phyloP scores from a whole-genome alignment of 2,329 filamentous ascomycete genomes.

The Penicillium sp. region DNA sequence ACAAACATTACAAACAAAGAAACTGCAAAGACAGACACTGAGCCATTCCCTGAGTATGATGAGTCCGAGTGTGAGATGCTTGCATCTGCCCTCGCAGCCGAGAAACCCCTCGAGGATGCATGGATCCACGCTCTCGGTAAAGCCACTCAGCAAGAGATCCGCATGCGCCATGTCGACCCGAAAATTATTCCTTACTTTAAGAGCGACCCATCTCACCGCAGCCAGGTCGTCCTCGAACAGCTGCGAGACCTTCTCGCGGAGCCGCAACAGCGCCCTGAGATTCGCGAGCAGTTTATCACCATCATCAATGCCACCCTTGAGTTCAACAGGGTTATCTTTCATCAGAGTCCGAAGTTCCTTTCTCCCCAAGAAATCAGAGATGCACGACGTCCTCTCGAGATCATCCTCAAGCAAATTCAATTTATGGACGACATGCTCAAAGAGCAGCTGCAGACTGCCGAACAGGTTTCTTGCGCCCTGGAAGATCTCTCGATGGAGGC shows the following conservation, averaged over 20 bases:
- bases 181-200: conserved; percentile 1
- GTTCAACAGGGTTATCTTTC: conserved; percentile 26
- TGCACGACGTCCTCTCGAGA: conserved; percentile 6
- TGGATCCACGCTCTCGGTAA: conserved; percentile 25
- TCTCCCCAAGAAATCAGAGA: conserved; percentile 9
- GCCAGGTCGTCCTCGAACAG: conserved; percentile 12
- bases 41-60: conserved; percentile 31
- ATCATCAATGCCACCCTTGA: conserved; percentile 24
- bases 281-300: conserved; percentile 18
- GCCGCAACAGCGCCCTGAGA: conserved; percentile 8
- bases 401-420: conserved; percentile 8
- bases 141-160: conserved; percentile 22
- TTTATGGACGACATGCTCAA: conserved; percentile 14
- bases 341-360: conserved; percentile 11
- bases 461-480: conserved; percentile 11
- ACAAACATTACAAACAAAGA: too few species aligned
- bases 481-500: conserved; percentile 4
- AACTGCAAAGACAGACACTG: conserved; percentile 3
- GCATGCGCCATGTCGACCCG: conserved; percentile 14
- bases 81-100: conserved; percentile 4
- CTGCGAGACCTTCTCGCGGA: conserved; percentile 16
- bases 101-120: conserved; percentile 18
- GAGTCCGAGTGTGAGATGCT: conserved; percentile 9
- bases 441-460: conserved; percentile 8
- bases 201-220: conserved; percentile 1